Conservation (phyloP, 345 rosid species). For the Luvunga scandens region DNA sequence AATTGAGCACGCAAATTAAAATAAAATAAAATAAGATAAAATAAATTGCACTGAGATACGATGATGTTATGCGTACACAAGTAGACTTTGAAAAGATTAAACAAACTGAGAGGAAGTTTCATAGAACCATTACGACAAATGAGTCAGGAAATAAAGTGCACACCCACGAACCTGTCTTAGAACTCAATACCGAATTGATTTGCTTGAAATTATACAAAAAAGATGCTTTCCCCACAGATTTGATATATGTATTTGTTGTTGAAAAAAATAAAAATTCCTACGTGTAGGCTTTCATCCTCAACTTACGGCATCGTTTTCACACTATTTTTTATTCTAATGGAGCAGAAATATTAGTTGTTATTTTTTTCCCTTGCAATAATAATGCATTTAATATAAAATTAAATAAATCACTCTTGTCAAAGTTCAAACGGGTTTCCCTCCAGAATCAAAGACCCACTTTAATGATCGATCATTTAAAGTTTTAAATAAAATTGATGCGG, state of each 20-base stretch:
- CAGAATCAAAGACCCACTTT: constrained; percentile 8
- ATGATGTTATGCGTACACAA: constrained; percentile 4
- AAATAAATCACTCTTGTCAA: background rate
- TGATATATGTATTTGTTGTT: background rate
- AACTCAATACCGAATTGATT: background rate
- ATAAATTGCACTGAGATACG: constrained; percentile 10
- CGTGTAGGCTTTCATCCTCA: background rate
- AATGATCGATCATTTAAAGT: background rate
- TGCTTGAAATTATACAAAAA: background rate
- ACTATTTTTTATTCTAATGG: background rate
- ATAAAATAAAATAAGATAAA: background rate
- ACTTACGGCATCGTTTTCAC: constrained; percentile 12
- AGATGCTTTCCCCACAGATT: background rate
- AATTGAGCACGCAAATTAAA: background rate
- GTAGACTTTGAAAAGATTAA: background rate
- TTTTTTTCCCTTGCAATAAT: background rate
- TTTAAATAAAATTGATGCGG: background rate
- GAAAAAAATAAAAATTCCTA: no score
- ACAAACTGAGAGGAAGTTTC: background rate
- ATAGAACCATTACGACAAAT: background rate
- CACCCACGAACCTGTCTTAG: background rate
- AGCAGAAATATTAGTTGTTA: background rate
- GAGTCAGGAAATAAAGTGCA: background rate
- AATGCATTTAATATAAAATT: background rate
- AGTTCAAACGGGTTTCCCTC: constrained; percentile 9